Evolutionary conservation across 257 asterid genomes (phyloP).

Genomic region (Buddleja alternifolia): DNA sequence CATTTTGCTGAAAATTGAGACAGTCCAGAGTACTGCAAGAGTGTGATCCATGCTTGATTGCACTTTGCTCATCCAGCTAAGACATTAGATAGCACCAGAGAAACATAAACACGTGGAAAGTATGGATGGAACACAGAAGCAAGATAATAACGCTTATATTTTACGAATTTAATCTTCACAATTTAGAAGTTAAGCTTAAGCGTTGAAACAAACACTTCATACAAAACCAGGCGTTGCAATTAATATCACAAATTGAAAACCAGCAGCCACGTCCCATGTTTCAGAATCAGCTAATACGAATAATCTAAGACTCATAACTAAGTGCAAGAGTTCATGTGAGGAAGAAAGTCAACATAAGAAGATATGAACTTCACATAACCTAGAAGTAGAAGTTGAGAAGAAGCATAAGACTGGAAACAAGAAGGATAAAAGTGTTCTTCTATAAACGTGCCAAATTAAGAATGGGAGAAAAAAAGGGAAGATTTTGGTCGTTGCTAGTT

Average conservation of each 20-base stretch:
- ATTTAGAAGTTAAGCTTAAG: neutral
- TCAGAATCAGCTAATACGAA: neutral
- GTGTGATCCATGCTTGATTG: neutral
- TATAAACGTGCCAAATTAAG: no score
- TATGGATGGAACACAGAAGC: no score
- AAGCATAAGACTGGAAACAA: no score
- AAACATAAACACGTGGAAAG: neutral
- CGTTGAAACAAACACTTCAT: neutral
- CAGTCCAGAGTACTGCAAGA: neutral
- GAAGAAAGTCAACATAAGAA: no score
- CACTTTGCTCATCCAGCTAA: neutral
- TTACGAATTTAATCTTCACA: neutral
- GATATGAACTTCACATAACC: no score
- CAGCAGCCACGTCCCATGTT: neutral
- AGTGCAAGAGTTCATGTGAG: no score
- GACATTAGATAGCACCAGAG: neutral
- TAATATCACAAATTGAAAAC: neutral
- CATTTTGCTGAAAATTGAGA: no score
- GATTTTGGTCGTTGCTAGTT: no score
- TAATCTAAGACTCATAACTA: no score
- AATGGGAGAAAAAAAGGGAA: no score
- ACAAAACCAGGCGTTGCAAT: neutral
- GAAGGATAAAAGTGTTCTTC: no score
- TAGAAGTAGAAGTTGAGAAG: no score
- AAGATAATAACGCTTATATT: neutral